A percentile compares a stretch with the other conserved stretches of the same genome.
Conservation (phyloP, 768 basidiomycete species). For the Boletellus sp. region DNA sequence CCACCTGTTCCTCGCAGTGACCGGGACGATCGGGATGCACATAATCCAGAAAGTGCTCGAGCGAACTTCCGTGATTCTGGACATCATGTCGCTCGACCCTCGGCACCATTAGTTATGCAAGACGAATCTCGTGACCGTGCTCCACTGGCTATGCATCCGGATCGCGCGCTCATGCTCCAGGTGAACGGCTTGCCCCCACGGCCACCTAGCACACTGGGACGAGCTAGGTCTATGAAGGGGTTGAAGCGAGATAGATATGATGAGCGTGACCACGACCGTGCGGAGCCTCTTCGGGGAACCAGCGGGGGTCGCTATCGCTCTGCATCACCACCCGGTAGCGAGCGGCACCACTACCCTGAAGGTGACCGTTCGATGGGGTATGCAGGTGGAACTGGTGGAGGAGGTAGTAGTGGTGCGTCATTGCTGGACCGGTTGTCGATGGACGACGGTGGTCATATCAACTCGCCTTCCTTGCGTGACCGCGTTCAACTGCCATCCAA, state of each 20-base stretch:
- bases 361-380: constrained; percentile 2
- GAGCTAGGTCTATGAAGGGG: constrained; percentile 12
- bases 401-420: constrained; percentile 28
- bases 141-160: constrained; percentile 27
- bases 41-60: constrained; percentile 9
- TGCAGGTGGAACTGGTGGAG: constrained; percentile 17
- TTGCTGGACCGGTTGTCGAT: constrained; percentile 38
- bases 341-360: constrained; percentile 17
- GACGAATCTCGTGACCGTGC: constrained; percentile 11
- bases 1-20: not conserved
- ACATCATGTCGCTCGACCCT: constrained; percentile 3
- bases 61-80: constrained; percentile 9
- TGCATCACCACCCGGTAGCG: constrained; percentile 14
- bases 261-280: constrained; percentile 17
- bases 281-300: constrained; percentile 18
- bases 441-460: constrained; percentile 11
- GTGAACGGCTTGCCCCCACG: constrained; percentile 28
- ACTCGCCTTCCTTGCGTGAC: constrained; percentile 32
- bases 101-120: not conserved
- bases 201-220: constrained; percentile 17
- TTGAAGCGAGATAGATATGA: constrained; percentile 22
- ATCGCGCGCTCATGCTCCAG: constrained; percentile 31
- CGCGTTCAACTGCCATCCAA: constrained; percentile 37
- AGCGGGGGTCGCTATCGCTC: constrained; percentile 1
- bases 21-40: constrained; percentile 8